These are phyloP conservation scores for Violaceomyces palustris DNA, from an alignment of 1,284 basidiomycete species.

Conservation along the genomic window DNA sequence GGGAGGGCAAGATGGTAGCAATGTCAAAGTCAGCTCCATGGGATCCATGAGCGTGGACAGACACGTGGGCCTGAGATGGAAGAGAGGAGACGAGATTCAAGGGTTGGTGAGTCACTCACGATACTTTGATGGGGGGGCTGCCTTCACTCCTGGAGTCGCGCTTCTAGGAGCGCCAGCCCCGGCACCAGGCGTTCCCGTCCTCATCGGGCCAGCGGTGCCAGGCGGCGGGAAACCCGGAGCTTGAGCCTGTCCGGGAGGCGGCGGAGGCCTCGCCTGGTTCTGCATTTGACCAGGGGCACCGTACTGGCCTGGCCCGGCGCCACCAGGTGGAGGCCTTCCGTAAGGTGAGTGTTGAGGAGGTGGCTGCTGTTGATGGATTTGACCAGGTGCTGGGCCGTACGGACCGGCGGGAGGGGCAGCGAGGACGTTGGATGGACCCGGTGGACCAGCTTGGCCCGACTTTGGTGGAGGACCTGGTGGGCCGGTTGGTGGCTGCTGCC, in stretches of 20 bases:
- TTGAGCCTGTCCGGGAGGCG: conserved; percentile 10
- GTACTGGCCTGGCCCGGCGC: too few relatives aligned
- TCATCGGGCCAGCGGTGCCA: conserved; percentile 49
- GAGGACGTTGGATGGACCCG: too few relatives aligned
- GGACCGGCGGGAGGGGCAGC: conserved; percentile 17
- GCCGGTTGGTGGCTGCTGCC: conserved; percentile 1
- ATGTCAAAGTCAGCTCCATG: too few relatives aligned
- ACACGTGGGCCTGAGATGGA: background rate
- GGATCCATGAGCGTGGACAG: too few relatives aligned
- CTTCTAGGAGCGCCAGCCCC: conserved; percentile 46
- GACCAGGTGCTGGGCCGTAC: conserved; percentile 22
- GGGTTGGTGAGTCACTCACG: conserved; percentile 60
- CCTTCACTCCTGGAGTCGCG: conserved; percentile 28
- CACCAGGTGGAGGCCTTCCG: background rate
- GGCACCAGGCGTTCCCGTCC: conserved; percentile 52
- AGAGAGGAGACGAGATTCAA: background rate
- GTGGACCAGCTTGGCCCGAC: too few relatives aligned
- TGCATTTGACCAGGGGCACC: too few relatives aligned
- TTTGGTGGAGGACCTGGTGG: conserved; percentile 12
- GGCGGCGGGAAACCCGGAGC: conserved; percentile 25
- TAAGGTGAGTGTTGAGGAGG: conserved; percentile 1
- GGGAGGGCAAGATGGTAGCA: too few relatives aligned
- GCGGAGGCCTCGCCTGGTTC: conserved; percentile 1
- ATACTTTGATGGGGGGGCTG: conserved; percentile 63
- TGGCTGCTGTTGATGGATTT: conserved; percentile 4